Base-by-base conservation (phyloP, 345 rosid species). In the Acer negundo region DNA sequence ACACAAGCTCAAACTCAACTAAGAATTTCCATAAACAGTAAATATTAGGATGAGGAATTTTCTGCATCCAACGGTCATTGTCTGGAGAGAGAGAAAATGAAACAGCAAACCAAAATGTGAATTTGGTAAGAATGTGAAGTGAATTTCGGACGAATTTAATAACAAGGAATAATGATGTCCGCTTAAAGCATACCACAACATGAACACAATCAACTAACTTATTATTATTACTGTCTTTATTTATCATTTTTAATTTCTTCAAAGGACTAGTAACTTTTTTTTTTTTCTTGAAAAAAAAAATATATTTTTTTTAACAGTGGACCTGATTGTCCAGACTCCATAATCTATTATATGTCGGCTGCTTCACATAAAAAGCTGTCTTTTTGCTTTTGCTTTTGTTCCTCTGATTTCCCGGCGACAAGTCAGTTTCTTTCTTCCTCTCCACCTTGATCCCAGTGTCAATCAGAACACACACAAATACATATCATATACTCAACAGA, bases 381-480 rank as follows among this genome's bases (percentile, higher is more conserved):
- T 82, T 85, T 84, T 76, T 70, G 81, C 84, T 84, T 75, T 80
- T 82, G 80, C 82, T 84, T 81, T 83, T 85, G 87, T 81, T 76
- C 83, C 85, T 90, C 93, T 90, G 92, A 84, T 87, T 88, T 86
- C 83, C 90, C 89, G 81, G 90, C 89, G 89, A 91, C 97, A 88
- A 89, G 80, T 88, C 87, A 89, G 91, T 84, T 85, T 61, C 76
- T 67, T 28, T 62, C 70, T 44, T 38, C 56, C 62, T 62, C 68
- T 78, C 71, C 77, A 44, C 65, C 81, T 82, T 80, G 82, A 79
- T 86, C 81, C 86, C 69, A 40, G 58, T 44, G 67, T 66, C 65
- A 53, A 51, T 66, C 23, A 40, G 53, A 75, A 64, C 56, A 7
- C 61, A 67, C 70, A 2, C 11, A 56, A 1, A 56, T n/a, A n/a